Evolutionary conservation across 1,284 basidiomycete genomes (phyloP).

Genomic region (Chalciporus sp.): DNA sequence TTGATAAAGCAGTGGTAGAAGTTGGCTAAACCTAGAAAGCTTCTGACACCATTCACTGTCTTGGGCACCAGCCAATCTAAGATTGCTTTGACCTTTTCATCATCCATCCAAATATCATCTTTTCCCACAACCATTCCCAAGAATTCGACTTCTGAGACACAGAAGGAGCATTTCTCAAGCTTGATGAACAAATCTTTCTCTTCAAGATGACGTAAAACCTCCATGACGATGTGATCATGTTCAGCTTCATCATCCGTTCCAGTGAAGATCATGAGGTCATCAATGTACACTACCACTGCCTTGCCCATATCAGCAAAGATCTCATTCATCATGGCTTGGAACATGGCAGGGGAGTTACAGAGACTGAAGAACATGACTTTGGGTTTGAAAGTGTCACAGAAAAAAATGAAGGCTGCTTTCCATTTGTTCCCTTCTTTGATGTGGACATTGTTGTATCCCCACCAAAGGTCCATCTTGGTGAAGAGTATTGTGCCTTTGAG

Average conservation of each 20-base stretch:
- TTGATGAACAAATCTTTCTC: slow-evolving; percentile 36
- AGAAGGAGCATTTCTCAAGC: slow-evolving; percentile 43
- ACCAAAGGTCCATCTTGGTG: too few relatives aligned
- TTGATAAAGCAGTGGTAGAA: slow-evolving; percentile 48
- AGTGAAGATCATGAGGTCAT: slow-evolving; percentile 4
- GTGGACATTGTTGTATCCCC: neutral
- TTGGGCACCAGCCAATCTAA: slow-evolving; percentile 39
- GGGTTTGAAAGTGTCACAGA: slow-evolving; percentile 33
- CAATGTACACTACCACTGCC: too few relatives aligned
- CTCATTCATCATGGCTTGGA: neutral
- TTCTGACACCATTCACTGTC: slow-evolving; percentile 31
- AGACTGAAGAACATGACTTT: slow-evolving; percentile 38
- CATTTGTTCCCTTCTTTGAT: slow-evolving; percentile 1
- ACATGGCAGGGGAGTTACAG: slow-evolving; percentile 25
- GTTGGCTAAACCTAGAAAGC: slow-evolving; percentile 40
- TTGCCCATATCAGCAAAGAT: too few relatives aligned
- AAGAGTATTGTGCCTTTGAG: too few relatives aligned
- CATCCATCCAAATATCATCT: slow-evolving; percentile 39
- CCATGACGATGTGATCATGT: slow-evolving; percentile 19
- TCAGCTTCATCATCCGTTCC: neutral
- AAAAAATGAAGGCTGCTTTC: neutral
- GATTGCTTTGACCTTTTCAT: slow-evolving; percentile 41
- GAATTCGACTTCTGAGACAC: slow-evolving; percentile 35
- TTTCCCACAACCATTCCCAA: slow-evolving; percentile 39
- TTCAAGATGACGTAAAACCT: neutral